Percentiles rank a stretch among this genome's conserved stretches.
These are phyloP conservation scores for Scedosporium apiospermum DNA, from an alignment of 2,329 filamentous ascomycete genomes.

Conservation along the genomic window DNA sequence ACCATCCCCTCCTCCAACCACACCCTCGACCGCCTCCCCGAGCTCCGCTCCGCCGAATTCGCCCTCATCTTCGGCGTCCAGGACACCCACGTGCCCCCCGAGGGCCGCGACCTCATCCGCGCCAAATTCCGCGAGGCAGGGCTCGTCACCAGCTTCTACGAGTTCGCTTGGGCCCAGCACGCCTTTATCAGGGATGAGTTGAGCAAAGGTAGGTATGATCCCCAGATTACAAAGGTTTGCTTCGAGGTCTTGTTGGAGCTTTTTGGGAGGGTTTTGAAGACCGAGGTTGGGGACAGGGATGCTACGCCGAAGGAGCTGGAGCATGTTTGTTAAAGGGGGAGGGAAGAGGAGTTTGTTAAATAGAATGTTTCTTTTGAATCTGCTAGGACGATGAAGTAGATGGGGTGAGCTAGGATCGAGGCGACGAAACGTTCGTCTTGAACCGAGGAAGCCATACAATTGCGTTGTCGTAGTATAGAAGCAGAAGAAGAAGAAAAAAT, in stretches of 20 bases:
- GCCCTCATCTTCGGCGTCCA: slow-evolving; percentile 87
- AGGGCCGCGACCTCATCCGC: slow-evolving; percentile 74
- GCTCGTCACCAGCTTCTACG: slow-evolving; percentile 71
- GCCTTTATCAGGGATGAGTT: slow-evolving; percentile 91
- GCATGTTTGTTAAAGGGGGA: slow-evolving; percentile 55
- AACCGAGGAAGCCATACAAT: neutral
- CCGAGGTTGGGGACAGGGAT: slow-evolving; percentile 64
- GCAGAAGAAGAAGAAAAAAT: too few relatives aligned
- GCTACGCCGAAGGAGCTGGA: slow-evolving; percentile 54
- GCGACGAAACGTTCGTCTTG: too few relatives aligned
- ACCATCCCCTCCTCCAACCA: slow-evolving; percentile 30
- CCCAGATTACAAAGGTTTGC: slow-evolving; percentile 75
- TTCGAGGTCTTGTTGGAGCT: slow-evolving; percentile 85
- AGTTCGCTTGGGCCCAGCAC: slow-evolving; percentile 89
- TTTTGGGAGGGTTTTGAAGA: slow-evolving; percentile 68
- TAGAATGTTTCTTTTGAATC: too few relatives aligned
- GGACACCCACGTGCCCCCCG: slow-evolving; percentile 80
- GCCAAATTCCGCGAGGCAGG: slow-evolving; percentile 70
- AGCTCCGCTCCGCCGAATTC: slow-evolving; percentile 73
- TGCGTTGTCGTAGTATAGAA: too few relatives aligned
- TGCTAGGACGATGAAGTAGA: too few relatives aligned
- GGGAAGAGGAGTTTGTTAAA: too few relatives aligned
- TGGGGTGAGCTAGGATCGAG: too few relatives aligned
- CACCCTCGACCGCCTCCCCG: slow-evolving; percentile 44
- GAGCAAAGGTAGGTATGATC: slow-evolving; percentile 89